Evolutionary conservation across 352 stramenopile genomes (phyloP).

Genomic region (Pythium aristosporum): DNA sequence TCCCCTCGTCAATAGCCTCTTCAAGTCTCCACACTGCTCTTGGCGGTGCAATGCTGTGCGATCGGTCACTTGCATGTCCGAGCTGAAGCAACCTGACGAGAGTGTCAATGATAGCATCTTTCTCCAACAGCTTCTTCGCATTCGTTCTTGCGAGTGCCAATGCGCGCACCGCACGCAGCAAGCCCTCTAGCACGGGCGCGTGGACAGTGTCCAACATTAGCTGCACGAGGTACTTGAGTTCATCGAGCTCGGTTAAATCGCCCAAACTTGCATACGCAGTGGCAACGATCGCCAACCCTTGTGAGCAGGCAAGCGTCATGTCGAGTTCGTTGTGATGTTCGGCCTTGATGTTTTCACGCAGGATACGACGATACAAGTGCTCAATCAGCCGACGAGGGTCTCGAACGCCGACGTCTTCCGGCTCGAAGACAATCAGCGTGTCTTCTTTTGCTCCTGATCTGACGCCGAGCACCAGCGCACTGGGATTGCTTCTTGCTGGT

Average conservation of each 20-base stretch:
- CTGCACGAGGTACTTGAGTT: slow-evolving; percentile 63
- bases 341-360: slow-evolving; percentile 73
- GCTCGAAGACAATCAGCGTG: slow-evolving; percentile 41
- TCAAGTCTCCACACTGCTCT: slow-evolving; percentile 20
- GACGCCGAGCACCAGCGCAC: not conserved
- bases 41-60: slow-evolving; percentile 14
- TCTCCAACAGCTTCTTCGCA: slow-evolving; percentile 47
- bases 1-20: not conserved
- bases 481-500: slow-evolving; percentile 2
- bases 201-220: slow-evolving; percentile 71
- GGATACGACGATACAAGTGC: slow-evolving; percentile 66
- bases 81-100: slow-evolving; percentile 67
- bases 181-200: slow-evolving; percentile 45
- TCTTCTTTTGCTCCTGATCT: slow-evolving; percentile 38
- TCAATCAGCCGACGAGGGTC: slow-evolving; percentile 53
- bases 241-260: slow-evolving; percentile 56
- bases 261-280: slow-evolving; percentile 40
- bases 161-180: slow-evolving; percentile 58
- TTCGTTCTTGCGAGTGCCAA: slow-evolving; percentile 53
- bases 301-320: slow-evolving; percentile 59
- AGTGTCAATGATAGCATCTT: slow-evolving; percentile 42
- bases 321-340: slow-evolving; percentile 68
- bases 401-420: slow-evolving; percentile 54
- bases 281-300: slow-evolving; percentile 62
- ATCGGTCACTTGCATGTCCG: slow-evolving; percentile 41